phyloP scores from a whole-genome alignment of 306 rosid genomes.

The Prosopis cineraria region DNA sequence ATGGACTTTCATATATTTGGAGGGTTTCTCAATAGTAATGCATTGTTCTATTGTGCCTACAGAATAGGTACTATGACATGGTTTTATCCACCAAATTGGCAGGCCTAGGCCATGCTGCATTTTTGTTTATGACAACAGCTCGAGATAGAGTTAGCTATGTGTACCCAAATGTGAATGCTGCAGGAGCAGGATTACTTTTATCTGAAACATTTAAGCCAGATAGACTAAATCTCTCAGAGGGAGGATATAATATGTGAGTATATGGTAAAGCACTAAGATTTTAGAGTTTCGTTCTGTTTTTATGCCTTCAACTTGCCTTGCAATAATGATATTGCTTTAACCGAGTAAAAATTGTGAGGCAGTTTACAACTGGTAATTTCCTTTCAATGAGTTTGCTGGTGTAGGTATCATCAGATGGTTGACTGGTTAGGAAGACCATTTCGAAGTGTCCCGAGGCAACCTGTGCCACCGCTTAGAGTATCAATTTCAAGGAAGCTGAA shows the following conservation, averaged over 20 bases:
- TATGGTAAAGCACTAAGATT: background rate
- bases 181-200: constrained; percentile 84
- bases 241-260: constrained; percentile 86
- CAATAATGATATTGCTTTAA: background rate
- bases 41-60: constrained; percentile 38
- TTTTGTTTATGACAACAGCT: constrained; percentile 87
- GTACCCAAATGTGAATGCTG: constrained; percentile 89
- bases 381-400: constrained; percentile 36
- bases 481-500: constrained; percentile 81
- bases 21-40: constrained; percentile 16
- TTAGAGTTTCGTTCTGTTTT: constrained; percentile 7
- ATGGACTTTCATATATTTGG: background rate
- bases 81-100: constrained; percentile 85
- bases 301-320: background rate
- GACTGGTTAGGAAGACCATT: constrained; percentile 88
- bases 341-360: background rate
- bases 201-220: constrained; percentile 76
- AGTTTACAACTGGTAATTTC: background rate
- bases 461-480: constrained; percentile 63
- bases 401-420: constrained; percentile 87
- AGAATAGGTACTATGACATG: constrained; percentile 95
- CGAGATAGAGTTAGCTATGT: constrained; percentile 83
- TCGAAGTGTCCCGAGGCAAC: constrained; percentile 62
- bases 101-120: constrained; percentile 83
- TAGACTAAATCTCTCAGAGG: constrained; percentile 71